Evolutionary conservation across 176 grass and related monocot species (phyloP), one percentile per base, ranked within the genome.

Genomic region (Carex pumila): DNA sequence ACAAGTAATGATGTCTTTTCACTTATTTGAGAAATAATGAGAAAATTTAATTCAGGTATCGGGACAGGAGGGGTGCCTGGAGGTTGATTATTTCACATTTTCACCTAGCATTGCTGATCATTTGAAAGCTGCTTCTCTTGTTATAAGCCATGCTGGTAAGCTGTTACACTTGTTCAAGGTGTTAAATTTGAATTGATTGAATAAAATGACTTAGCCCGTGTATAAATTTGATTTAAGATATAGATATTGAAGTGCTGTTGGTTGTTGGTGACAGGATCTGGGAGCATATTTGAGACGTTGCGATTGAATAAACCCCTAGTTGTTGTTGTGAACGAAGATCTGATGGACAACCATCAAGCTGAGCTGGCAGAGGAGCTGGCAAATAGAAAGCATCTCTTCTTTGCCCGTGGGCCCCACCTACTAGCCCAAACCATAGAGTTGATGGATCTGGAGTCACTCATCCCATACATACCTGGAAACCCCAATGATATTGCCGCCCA

Each of bases 321-420:
- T 22, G 90, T 92, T 29, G 89, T 97, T 21, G 92, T 92, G 3
- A 97, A 97, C 21, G 92, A 97, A 86, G 92, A 94, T 84, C 83
- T 97, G 45, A 97, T 97, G 90, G 94, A 92, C 85, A 97, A 94
- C 88, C 94, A 94, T 84, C 94, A 94, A 67, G 86, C 71, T 11
- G 94, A 92, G 79, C 75, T 97, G 52, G 92, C 92, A 62, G 92
- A 97, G 69, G 95, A 92, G 83, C 72, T 97, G 30, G 94, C 90
- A 18, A 61, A 94, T 21, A 87, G 90, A 81, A 93, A 91, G 61
- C 88, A 97, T 81, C 94, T 94, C 60, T 92, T 89, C 37, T 94
- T 80, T 47, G 85, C 90, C 1, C 83, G 21, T 19, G 47, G 71
- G 3, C 92, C 92, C 29, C 87, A 92, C 25, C 87, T 85, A 2